phyloP scores from a whole-genome alignment of 208 protist species.

The Trypanosomatidae sp. region DNA sequence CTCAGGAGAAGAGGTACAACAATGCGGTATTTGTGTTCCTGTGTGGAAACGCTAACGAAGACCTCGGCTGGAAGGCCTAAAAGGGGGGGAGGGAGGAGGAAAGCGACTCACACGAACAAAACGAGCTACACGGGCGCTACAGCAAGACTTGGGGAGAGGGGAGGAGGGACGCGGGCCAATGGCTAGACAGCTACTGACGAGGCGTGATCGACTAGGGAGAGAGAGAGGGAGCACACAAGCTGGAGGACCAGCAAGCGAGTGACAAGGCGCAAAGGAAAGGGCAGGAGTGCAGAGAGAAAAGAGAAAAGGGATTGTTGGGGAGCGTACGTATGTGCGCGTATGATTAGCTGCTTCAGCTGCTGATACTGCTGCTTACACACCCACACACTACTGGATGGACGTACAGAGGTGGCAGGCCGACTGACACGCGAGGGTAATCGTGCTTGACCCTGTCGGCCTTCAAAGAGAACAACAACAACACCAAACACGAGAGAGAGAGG shows the following conservation, averaged over 20 bases:
- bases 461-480: not conserved
- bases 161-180: not conserved
- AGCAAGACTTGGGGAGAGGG: not conserved
- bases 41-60: no score
- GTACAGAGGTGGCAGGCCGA: no score
- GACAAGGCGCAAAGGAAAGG: not conserved
- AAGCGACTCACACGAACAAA: not conserved
- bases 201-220: not conserved
- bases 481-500: constrained; percentile 2
- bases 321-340: not conserved
- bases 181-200: not conserved
- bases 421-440: no score
- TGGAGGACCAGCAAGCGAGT: not conserved
- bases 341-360: not conserved
- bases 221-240: not conserved
- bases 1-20: not conserved
- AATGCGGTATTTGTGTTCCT: not conserved
- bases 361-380: not conserved
- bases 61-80: not conserved
- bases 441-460: not conserved
- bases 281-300: not conserved
- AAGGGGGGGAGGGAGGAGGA: no score
- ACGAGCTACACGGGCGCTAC: not conserved
- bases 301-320: not conserved
- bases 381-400: no score